Conservation (phyloP, 192 early-diverging fungal genomes). For the Entophlyctis helioformis region DNA sequence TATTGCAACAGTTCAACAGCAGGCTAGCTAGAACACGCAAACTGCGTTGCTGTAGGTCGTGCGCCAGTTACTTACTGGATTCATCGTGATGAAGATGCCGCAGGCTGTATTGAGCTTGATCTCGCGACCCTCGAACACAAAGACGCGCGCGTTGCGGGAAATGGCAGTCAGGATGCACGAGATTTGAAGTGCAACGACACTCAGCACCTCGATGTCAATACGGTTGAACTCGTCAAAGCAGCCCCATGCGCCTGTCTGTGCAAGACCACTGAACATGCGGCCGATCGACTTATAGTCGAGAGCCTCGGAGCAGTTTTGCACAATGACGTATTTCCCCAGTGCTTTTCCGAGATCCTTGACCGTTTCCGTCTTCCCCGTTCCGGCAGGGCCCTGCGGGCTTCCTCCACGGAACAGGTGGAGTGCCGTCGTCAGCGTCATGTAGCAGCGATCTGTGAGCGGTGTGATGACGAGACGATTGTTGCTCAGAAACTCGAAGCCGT, state of each 20-base stretch:
- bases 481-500: conserved; percentile 48
- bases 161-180: conserved; percentile 42
- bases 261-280: conserved; percentile 45
- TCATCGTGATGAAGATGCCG: conserved; percentile 51
- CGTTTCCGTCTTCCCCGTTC: conserved; percentile 55
- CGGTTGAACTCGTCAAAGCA: conserved; percentile 57
- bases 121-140: conserved; percentile 50
- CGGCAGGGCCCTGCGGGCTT: conserved; percentile 42
- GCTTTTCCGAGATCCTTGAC: conserved; percentile 50
- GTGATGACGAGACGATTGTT: conserved; percentile 49
- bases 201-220: conserved; percentile 51
- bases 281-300: conserved; percentile 53
- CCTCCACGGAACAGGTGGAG: conserved; percentile 40
- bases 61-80: too few relatives aligned
- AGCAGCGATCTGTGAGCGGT: conserved; percentile 47
- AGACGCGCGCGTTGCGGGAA: conserved; percentile 24
- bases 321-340: conserved; percentile 47
- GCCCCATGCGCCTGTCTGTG: conserved; percentile 53
- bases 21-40: too few relatives aligned
- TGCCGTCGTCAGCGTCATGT: conserved; percentile 49
- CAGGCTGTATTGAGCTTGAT: conserved; percentile 34
- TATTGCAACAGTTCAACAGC: too few relatives aligned
- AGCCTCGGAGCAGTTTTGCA: conserved; percentile 48
- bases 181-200: conserved; percentile 46
- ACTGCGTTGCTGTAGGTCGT: too few relatives aligned